These are phyloP conservation scores for Jamesozyma spencerorum DNA, from an alignment of 805 yeast species.

Conservation along the genomic window DNA sequence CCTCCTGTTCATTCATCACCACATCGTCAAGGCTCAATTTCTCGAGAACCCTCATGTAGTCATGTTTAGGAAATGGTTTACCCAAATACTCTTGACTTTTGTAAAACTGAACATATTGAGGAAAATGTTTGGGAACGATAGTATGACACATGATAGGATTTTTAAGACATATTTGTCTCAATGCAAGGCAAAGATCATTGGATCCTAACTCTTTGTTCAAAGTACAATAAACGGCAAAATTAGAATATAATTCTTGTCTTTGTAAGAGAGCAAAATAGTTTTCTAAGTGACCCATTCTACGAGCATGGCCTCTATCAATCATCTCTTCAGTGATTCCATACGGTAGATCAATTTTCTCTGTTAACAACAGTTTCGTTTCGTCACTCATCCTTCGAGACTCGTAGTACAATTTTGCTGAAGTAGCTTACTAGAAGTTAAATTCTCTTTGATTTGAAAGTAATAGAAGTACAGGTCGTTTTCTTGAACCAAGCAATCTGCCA, in stretches of 20 bases:
- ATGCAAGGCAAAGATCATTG: conserved; percentile 7
- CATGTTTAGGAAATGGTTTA: conserved; percentile 16
- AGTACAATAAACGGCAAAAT: conserved; percentile 17
- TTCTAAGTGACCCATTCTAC: conserved; percentile 25
- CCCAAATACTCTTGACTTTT: conserved; percentile 15
- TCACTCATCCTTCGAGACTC: too few relatives aligned
- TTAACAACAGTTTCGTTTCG: not conserved
- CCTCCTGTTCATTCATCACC: conserved; percentile 17
- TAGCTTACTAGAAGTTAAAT: too few relatives aligned
- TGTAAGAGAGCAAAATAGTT: conserved; percentile 19
- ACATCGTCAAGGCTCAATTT: conserved; percentile 14
- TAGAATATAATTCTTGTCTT: conserved; percentile 20
- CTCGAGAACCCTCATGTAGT: conserved; percentile 16
- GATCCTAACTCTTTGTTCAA: conserved; percentile 8
- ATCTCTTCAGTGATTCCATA: conserved; percentile 3
- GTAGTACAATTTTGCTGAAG: too few relatives aligned
- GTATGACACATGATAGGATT: conserved; percentile 16
- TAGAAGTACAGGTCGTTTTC: too few relatives aligned
- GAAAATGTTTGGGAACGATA: conserved; percentile 14
- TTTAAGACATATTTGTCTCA: conserved; percentile 14
- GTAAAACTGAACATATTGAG: conserved; percentile 13
- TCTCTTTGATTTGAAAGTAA: too few relatives aligned
- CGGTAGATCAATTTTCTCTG: not conserved
- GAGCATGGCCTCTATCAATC: conserved; percentile 22
- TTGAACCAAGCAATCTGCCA: too few relatives aligned